Evolutionary conservation across 2,329 filamentous ascomycete genomes (phyloP).

Genomic region (Teratosphaeria zuluensis): DNA sequence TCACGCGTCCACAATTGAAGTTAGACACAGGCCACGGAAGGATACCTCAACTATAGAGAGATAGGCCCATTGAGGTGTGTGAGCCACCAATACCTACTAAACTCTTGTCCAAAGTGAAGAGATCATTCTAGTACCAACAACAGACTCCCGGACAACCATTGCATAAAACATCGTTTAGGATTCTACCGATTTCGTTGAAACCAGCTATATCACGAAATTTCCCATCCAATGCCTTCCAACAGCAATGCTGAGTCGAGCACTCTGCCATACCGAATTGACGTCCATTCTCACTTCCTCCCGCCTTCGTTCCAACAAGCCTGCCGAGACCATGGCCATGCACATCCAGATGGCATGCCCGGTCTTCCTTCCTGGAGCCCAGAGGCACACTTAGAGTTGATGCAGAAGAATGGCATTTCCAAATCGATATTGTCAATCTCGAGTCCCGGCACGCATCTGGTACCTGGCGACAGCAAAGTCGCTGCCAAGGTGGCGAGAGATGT

Average conservation of each 20-base stretch:
- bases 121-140: too few relatives aligned
- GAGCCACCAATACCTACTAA: too few relatives aligned
- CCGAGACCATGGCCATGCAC: constrained; percentile 30
- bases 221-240: not conserved
- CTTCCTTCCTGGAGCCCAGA: constrained; percentile 35
- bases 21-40: too few relatives aligned
- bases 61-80: too few relatives aligned
- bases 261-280: constrained; percentile 32
- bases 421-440: constrained; percentile 47
- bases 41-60: too few relatives aligned
- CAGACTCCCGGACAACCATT: too few relatives aligned
- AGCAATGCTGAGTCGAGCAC: not conserved
- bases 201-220: not conserved
- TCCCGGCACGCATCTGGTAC: constrained; percentile 42
- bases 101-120: too few relatives aligned
- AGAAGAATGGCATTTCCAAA: constrained; percentile 38
- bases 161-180: too few relatives aligned
- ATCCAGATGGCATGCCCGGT: constrained; percentile 42
- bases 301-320: constrained; percentile 33
- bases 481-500: constrained; percentile 30
- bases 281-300: constrained; percentile 41
- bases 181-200: too few relatives aligned
- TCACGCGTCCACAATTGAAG: not conserved
- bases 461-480: constrained; percentile 28
- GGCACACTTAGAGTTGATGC: constrained; percentile 43